Base-by-base conservation (phyloP, 352 stramenopile genomes). In the Phytophthora constricta region DNA sequence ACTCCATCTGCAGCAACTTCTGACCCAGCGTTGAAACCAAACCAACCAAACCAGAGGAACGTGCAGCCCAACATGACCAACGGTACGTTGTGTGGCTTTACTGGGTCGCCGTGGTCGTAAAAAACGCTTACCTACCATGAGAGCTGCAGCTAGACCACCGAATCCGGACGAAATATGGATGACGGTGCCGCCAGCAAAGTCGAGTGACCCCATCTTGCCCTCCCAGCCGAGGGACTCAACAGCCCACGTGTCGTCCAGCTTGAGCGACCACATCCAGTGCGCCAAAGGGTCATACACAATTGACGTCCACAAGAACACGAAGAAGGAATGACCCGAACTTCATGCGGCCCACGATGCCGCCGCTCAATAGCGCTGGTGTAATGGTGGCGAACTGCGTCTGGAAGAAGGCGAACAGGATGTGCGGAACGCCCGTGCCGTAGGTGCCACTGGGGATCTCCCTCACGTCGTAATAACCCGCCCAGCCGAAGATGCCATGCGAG, bases 31-130 rank as follows among this genome's bases (percentile, higher is more conserved):
- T 94, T 92, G 68, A 94, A 94, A 47, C 86, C 85, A 57, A 90
- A 92, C 86, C 86, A 94, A 5, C 86, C 86, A 48, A 90, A 90
- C 86, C 86, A 94, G 43, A 94, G 81, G 33, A 92, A 65, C 19
- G 75, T 87, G 19, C 58, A 65, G 27, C 84, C 86, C 22, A 92
- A 88, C 77, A 94, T 92, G 20, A 92, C 82, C 19, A 94, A 68
- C 26, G 87, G 86, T 26, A 94, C 78, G 74, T 95, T 92, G 77
- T 93, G 86, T 8, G 84, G 82, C 70, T 87, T 87, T 19, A 92
- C 77, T 0, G 73, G 64, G 27, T 89, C 84, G 9, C 76, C 79
- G 73, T 90, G 77, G 71, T 91, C 88, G 76, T 90, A 89, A 11
- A n/a, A n/a, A n/a, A n/a, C 80, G 72, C 58, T 84, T 80, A 37